These are phyloP conservation scores for Alternaria triticimaculans DNA, from an alignment of 2,329 filamentous ascomycete genomes.

Conservation along the genomic window DNA sequence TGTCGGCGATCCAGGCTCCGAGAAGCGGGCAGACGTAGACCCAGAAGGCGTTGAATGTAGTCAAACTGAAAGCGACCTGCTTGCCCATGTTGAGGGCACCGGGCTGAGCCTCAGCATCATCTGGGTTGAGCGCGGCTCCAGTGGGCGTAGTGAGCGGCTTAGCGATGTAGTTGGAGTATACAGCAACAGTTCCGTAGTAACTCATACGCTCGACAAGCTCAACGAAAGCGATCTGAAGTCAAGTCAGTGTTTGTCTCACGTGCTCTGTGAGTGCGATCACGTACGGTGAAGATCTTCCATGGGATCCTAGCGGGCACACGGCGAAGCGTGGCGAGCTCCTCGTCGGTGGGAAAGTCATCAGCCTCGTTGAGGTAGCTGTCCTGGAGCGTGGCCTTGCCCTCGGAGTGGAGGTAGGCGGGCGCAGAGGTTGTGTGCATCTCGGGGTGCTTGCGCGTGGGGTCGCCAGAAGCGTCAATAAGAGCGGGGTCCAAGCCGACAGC, in stretches of 20 bases:
- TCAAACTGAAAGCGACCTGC: constrained; percentile 59
- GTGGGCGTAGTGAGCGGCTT: constrained; percentile 36
- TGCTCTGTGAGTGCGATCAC: background rate
- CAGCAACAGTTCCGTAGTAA: constrained; percentile 47
- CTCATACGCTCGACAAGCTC: constrained; percentile 49
- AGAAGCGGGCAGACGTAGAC: constrained; percentile 65
- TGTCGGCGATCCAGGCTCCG: constrained; percentile 66
- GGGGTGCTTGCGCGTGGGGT: constrained; percentile 43
- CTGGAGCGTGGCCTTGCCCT: constrained; percentile 49
- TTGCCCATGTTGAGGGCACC: constrained; percentile 64
- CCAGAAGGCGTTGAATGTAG: constrained; percentile 63
- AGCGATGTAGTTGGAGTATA: constrained; percentile 50
- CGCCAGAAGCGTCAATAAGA: constrained; percentile 42
- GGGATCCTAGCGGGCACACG: constrained; percentile 45
- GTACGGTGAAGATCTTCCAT: constrained; percentile 38
- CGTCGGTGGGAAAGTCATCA: constrained; percentile 41
- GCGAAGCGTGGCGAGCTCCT: constrained; percentile 45
- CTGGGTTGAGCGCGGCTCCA: constrained; percentile 38
- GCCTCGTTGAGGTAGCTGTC: constrained; percentile 36
- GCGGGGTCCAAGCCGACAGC: constrained; percentile 43
- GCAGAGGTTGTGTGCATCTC: constrained; percentile 29
- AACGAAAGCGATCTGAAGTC: constrained; percentile 44
- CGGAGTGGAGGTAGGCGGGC: constrained; percentile 38
- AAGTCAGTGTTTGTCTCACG: constrained; percentile 1
- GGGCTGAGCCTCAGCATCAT: constrained; percentile 44